Percentiles rank a stretch among this genome's conserved stretches.
Conservation (phyloP, 805 yeast genomes). For the Saccharomyces jurei region DNA sequence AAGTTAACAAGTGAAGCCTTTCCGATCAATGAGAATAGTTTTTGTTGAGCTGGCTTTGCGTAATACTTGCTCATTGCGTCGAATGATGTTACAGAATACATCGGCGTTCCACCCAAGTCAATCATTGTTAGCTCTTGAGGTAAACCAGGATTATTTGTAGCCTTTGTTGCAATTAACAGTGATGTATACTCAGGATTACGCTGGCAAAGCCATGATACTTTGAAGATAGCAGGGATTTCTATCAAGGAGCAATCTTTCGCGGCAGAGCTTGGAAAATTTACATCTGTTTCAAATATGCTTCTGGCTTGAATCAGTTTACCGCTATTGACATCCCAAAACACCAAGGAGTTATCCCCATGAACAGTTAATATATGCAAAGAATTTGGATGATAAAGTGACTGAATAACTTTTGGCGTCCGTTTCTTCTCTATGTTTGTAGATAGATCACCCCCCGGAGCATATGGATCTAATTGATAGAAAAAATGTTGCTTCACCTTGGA, state of each 20-base stretch:
- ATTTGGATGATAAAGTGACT: conserved; percentile 84
- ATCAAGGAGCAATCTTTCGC: conserved; percentile 10
- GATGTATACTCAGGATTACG: conserved; percentile 75
- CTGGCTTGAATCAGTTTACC: conserved; percentile 73
- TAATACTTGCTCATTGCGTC: conserved; percentile 76
- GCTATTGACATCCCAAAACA: conserved; percentile 84
- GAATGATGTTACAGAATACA: conserved; percentile 73
- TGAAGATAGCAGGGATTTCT: conserved; percentile 36
- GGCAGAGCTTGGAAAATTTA: conserved; percentile 42
- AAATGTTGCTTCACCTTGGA: conserved; percentile 50
- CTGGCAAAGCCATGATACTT: conserved; percentile 71
- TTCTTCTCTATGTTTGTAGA: conserved; percentile 16
- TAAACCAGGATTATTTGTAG: conserved; percentile 35
- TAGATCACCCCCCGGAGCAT: conserved; percentile 65
- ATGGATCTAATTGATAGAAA: conserved; percentile 54
- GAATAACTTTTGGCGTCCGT: conserved; percentile 36
- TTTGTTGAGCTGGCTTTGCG: conserved; percentile 48
- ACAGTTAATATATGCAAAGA: conserved; percentile 76
- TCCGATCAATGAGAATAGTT: conserved; percentile 47
- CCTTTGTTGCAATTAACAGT: conserved; percentile 60
- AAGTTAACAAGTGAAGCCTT: conserved; percentile 38
- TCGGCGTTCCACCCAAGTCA: conserved; percentile 74
- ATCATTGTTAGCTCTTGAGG: conserved; percentile 41
- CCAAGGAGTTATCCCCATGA: conserved; percentile 77
- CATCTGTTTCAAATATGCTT: conserved; percentile 53